Evolutionary conservation across 805 yeast species (phyloP).

Genomic region (Candida ulmi): DNA sequence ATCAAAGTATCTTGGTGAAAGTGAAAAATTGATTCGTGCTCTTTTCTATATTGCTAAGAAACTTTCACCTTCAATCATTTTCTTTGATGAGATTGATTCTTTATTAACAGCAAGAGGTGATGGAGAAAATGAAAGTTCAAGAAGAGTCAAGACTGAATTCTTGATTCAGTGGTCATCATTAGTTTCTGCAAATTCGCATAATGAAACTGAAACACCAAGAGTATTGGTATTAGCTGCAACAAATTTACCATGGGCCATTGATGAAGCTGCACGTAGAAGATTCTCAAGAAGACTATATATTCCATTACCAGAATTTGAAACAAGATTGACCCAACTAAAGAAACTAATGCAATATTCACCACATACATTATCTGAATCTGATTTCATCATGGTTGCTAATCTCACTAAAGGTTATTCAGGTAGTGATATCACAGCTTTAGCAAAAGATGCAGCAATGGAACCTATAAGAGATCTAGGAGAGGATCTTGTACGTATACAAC

Average conservation of each 20-base stretch:
- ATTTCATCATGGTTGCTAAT: conserved; percentile 53
- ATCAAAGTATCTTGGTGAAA: conserved; percentile 76
- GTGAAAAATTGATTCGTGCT: conserved; percentile 89
- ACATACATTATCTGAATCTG: conserved; percentile 59
- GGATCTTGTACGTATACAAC: conserved; percentile 58
- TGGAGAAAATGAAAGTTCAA: conserved; percentile 80
- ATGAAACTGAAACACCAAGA: conserved; percentile 31
- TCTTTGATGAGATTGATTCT: conserved; percentile 95
- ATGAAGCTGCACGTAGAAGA: conserved; percentile 94
- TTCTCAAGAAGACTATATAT: conserved; percentile 91
- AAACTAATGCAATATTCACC: conserved; percentile 66
- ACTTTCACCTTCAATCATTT: conserved; percentile 88
- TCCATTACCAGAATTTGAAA: conserved; percentile 86
- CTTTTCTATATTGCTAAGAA: conserved; percentile 79
- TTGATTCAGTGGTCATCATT: conserved; percentile 93
- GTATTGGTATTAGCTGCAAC: conserved; percentile 94
- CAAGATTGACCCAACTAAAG: conserved; percentile 66
- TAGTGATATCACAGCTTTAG: conserved; percentile 88
- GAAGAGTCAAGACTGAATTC: conserved; percentile 91
- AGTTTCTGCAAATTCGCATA: conserved; percentile 73
- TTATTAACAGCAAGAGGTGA: conserved; percentile 75
- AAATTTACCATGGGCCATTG: conserved; percentile 94
- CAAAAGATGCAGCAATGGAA: conserved; percentile 98
- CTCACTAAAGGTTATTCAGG: conserved; percentile 88
- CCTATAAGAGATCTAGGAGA: conserved; percentile 91